Evolutionary conservation across 2,329 filamentous ascomycete species (phyloP), one percentile per base, ranked within the genome.

Genomic region (Colletotrichum graminicola): DNA sequence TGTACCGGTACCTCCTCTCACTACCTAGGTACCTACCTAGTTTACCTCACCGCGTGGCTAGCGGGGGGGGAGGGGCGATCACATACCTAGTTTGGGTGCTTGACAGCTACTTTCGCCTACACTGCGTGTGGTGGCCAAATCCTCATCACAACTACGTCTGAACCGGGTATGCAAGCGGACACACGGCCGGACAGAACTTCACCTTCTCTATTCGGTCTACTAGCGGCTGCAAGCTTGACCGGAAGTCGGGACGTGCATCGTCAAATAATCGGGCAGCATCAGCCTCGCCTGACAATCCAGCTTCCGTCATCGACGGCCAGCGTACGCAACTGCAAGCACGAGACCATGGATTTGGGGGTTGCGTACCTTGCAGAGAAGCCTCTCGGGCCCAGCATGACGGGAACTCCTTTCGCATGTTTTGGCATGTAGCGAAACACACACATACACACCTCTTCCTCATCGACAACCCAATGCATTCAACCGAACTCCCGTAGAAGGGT

Each of bases 281-380:
- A 54, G 45, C 32, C 39, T 63, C 54, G 34, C 51, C 51, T 59
- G 57, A 43, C 52, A 55, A n/a, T 60, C 68, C 59, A 64, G 69
- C 32, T 59, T 68, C 36, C 29, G 16, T 29, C 65, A 68, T 71
- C 69, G 69, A 54, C 65, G 47, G 32, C 45, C 39, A 43, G 39
- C 39, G 59, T 64, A 71, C 65, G 68, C 68, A 68, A 60, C 47
- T 54, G 59, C 59, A 55, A 34, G 59, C 68, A 71, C 69, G 59
- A 60, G 69, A 71, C 69, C 69, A 41, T n/a, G 29, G 16, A 8
- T 18, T 14, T 45, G 59, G 52, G 52, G 36, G 45, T 47, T 68
- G 62, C 65, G 68, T 71, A 68, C 68, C 68, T 71, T 71, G 65
- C 68, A 71, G 68, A 62, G 65, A 60, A 68, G 64, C 29, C 57